Conservation (phyloP, 2,329 filamentous ascomycete species). For the Penicillium sp. region DNA sequence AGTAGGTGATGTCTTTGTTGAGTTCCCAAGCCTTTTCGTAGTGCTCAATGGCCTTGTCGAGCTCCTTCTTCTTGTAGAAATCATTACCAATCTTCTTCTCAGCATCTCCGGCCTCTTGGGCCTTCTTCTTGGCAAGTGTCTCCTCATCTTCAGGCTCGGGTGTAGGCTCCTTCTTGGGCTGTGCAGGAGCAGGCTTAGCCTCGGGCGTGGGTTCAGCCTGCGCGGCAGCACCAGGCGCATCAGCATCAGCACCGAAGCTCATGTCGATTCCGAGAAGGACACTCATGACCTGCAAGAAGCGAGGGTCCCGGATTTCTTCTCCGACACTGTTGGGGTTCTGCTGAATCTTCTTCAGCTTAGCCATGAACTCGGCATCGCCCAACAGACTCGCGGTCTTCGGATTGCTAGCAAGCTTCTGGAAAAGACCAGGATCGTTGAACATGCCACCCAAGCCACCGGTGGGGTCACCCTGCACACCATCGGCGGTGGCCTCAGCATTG, state of each 20-base stretch:
- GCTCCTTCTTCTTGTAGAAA: slow-evolving; percentile 96
- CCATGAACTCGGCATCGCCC: slow-evolving; percentile 80
- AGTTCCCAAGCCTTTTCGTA: slow-evolving; percentile 93
- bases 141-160: slow-evolving; percentile 74
- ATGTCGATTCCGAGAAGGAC: slow-evolving; percentile 93
- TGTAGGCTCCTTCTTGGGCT: slow-evolving; percentile 53
- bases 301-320: slow-evolving; percentile 77
- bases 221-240: slow-evolving; percentile 33
- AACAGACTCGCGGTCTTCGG: slow-evolving; percentile 84
- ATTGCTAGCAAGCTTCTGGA: slow-evolving; percentile 86
- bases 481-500: slow-evolving; percentile 64
- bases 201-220: slow-evolving; percentile 73
- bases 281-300: slow-evolving; percentile 89
- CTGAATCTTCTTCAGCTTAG: slow-evolving; percentile 75
- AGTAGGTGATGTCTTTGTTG: slow-evolving; percentile 93
- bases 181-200: slow-evolving; percentile 45
- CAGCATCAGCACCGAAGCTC: slow-evolving; percentile 55
- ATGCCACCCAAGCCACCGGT: slow-evolving; percentile 76
- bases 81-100: slow-evolving; percentile 93
- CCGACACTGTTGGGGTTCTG: slow-evolving; percentile 73
- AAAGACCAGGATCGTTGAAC: slow-evolving; percentile 87
- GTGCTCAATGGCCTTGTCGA: slow-evolving; percentile 89
- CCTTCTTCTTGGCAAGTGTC: slow-evolving; percentile 73
- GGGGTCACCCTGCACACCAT: slow-evolving; percentile 58
- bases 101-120: slow-evolving; percentile 86